Evolutionary conservation across 257 asterid species (phyloP), one percentile per base, ranked within the genome.

Genomic region (Rehmannia glutinosa): DNA sequence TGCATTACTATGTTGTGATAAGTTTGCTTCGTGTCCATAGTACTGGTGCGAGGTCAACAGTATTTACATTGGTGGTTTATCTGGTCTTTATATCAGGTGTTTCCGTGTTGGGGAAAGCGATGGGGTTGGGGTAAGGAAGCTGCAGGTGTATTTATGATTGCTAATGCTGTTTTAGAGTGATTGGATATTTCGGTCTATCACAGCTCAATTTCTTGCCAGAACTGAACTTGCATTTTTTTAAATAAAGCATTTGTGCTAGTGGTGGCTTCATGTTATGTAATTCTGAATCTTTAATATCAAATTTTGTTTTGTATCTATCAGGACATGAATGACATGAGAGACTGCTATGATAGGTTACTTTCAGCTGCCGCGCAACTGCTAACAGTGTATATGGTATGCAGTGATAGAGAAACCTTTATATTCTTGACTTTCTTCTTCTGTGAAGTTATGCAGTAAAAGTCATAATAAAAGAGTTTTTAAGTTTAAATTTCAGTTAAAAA

Each of bases 351-450:
- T 52, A 84, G 95, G 76, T 83, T 92, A 69, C 90, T 89, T 66
- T 87, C 95, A 23, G 98, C 97, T 67, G 97, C 98, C 5, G 95
- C 97, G 97, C 96, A 42, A 90, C 96, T 25, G 91, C 95, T 67
- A 92, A 92, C 81, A 88, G 95, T 73, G 98, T 82, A 74, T 92
- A 87, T 63, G 97, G 97, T 92, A 86, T 27, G 13, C 96, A 61
- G 25, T 39, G 46, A 69, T 21, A 67, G 96, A 36, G 45, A 12
- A n/a, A 16, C 60, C 13, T 45, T 56, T 71, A 12, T 47, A 42
- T 41, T 58, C 20, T 57, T 46, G 62, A 52, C 32, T 62, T 55
- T 54, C 58, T 64, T 45, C 19, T 64, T 54, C 17, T 38, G 25
- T 49, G 38, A 41, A 13, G 7, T 71, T 11, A 46, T 68, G 50